Evolutionary conservation across 139 green algal genomes (phyloP).

Genomic region (Closterium sp.): DNA sequence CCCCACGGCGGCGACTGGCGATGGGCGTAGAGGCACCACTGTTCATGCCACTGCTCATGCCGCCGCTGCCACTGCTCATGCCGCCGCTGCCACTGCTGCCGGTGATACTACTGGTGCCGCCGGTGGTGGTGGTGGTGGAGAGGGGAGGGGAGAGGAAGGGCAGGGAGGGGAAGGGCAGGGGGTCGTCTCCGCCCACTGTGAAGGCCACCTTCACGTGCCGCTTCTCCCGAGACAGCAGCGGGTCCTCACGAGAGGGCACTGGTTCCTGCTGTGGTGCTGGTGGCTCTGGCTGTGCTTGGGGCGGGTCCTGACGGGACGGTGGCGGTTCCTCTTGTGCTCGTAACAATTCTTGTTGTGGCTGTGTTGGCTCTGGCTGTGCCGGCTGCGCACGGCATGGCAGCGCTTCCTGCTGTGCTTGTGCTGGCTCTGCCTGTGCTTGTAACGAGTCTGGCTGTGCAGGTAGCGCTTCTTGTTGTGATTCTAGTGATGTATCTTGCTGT

Average conservation of each 20-base stretch:
- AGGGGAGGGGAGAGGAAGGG: not conserved
- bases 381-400: not conserved
- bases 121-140: not conserved
- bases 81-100: not conserved
- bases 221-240: slow-evolving; percentile 7
- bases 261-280: not conserved
- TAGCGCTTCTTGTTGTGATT: not conserved
- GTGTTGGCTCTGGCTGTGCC: not conserved
- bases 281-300: not conserved
- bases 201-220: slow-evolving; percentile 9
- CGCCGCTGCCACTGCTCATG: not conserved
- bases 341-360: not conserved
- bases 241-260: not conserved
- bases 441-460: not conserved
- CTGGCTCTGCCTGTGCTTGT: not conserved
- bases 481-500: not conserved
- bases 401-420: not conserved
- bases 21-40: not conserved
- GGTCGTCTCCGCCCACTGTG: not conserved
- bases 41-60: not conserved
- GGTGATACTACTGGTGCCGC: not conserved
- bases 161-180: not conserved
- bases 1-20: not conserved
- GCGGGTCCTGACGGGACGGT: not conserved
- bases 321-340: not conserved